A percentile compares a stretch with the other conserved stretches of the same genome.
These are phyloP conservation scores for Neophaeococcomyces aloes DNA, from an alignment of 2,329 filamentous ascomycete species.

Conservation along the genomic window DNA sequence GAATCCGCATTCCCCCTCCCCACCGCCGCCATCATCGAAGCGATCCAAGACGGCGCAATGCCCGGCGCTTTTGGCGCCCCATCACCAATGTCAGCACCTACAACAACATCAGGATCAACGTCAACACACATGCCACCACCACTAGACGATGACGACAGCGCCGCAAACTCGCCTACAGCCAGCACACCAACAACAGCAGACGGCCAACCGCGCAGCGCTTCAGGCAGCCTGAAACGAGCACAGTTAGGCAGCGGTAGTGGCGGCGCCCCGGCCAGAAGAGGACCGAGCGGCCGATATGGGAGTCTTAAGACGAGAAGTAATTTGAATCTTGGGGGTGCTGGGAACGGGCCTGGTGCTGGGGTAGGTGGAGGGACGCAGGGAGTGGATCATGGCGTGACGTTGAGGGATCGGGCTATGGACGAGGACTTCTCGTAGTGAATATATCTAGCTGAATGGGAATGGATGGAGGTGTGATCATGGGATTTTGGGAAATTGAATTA, in stretches of 20 bases:
- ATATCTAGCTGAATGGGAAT: no score
- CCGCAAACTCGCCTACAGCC: constrained; percentile 9
- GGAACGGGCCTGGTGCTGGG: no score
- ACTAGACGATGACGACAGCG: constrained; percentile 23
- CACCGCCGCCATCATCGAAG: constrained; percentile 34
- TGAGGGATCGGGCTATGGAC: constrained; percentile 67
- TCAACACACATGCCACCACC: constrained; percentile 27
- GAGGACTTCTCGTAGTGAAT: constrained; percentile 31
- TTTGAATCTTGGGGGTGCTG: constrained; percentile 22
- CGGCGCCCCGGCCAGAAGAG: constrained; percentile 21
- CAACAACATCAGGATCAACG: no score
- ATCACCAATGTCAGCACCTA: no score
- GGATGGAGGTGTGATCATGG: no score
- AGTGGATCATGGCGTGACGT: constrained; percentile 35
- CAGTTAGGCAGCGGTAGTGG: constrained; percentile 31
- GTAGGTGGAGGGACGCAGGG: constrained; percentile 8
- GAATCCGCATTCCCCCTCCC: constrained; percentile 16
- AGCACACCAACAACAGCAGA: constrained; percentile 18
- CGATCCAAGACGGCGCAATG: constrained; percentile 23
- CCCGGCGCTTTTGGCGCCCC: constrained; percentile 22
- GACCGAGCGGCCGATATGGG: constrained; percentile 26
- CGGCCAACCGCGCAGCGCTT: constrained; percentile 12
- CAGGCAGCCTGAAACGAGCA: constrained; percentile 46
- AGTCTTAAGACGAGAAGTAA: constrained; percentile 32
- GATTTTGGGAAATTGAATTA: no score